phyloP scores from a whole-genome alignment of 2,329 filamentous ascomycete genomes.

The Sclerotinia spermophila region DNA sequence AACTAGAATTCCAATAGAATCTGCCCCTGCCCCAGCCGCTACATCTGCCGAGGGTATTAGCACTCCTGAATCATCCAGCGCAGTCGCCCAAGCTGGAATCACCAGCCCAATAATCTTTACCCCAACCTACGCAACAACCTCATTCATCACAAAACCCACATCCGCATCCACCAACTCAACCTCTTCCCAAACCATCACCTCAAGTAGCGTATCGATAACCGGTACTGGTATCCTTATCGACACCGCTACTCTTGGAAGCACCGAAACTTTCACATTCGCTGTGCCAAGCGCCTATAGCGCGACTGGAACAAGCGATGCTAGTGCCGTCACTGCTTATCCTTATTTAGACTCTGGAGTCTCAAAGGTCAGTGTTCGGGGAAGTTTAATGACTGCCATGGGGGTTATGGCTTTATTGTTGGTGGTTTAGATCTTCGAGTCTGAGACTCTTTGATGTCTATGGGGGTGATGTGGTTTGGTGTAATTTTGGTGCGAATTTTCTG shows the following conservation, averaged over 20 bases:
- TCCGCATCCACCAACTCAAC: not conserved
- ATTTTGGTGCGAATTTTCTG: not conserved
- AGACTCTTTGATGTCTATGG: not conserved
- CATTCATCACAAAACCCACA: constrained; percentile 5
- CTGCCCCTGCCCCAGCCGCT: not conserved
- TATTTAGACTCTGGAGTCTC: not conserved
- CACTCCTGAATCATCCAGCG: not conserved
- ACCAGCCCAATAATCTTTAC: not conserved
- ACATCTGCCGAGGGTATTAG: not conserved
- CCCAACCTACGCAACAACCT: not conserved
- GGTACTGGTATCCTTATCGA: constrained; percentile 7
- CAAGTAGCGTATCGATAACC: not conserved
- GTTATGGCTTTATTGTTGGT: not conserved
- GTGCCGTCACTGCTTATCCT: constrained; percentile 3
- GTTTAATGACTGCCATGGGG: not conserved
- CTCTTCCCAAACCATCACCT: not conserved
- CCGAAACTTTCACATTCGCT: constrained; percentile 12
- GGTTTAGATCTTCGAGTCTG: not conserved
- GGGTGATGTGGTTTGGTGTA: not conserved
- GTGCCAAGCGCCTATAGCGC: constrained; percentile 10
- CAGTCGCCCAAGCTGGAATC: not conserved
- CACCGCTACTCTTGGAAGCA: not conserved
- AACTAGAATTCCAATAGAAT: not conserved
- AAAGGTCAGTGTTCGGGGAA: not conserved
- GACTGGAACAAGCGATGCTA: not conserved